Evolutionary conservation across 1,139 yeast species (phyloP).

Genomic region (Sugiyamaella novakii): DNA sequence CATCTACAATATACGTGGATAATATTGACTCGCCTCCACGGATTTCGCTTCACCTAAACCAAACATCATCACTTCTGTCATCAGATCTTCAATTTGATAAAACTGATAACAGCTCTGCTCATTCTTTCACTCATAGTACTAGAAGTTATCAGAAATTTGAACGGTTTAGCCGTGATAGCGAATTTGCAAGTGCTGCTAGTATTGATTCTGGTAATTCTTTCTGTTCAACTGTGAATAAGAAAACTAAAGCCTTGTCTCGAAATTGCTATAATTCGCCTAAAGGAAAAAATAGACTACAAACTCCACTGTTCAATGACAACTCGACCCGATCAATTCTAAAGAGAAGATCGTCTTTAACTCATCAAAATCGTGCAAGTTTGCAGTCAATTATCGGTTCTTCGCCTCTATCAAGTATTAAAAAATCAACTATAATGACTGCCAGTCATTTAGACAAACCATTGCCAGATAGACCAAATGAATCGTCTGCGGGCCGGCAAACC

Average conservation of each 20-base stretch:
- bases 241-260: not conserved
- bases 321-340: constrained; percentile 18
- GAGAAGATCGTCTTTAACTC: constrained; percentile 24
- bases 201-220: too few relatives aligned
- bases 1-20: not conserved
- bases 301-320: constrained; percentile 18
- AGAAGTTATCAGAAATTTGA: constrained; percentile 9
- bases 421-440: constrained; percentile 2
- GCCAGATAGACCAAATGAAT: constrained; percentile 17
- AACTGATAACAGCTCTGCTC: constrained; percentile 9
- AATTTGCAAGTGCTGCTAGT: constrained; percentile 7
- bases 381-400: constrained; percentile 1
- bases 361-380: constrained; percentile 16
- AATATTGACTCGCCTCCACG: constrained; percentile 24
- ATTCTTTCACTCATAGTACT: constrained; percentile 11
- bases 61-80: constrained; percentile 26
- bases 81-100: constrained; percentile 19
- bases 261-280: constrained; percentile 1
- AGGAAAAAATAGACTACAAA: constrained; percentile 13
- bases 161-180: constrained; percentile 6
- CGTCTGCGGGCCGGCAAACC: constrained; percentile 14
- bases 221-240: too few relatives aligned
- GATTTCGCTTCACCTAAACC: constrained; percentile 27
- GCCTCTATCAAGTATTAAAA: constrained; percentile 6
- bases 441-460: constrained; percentile 20